These are phyloP conservation scores for Diaporthe sp. DNA, from an alignment of 2,329 filamentous ascomycete genomes.

Conservation along the genomic window DNA sequence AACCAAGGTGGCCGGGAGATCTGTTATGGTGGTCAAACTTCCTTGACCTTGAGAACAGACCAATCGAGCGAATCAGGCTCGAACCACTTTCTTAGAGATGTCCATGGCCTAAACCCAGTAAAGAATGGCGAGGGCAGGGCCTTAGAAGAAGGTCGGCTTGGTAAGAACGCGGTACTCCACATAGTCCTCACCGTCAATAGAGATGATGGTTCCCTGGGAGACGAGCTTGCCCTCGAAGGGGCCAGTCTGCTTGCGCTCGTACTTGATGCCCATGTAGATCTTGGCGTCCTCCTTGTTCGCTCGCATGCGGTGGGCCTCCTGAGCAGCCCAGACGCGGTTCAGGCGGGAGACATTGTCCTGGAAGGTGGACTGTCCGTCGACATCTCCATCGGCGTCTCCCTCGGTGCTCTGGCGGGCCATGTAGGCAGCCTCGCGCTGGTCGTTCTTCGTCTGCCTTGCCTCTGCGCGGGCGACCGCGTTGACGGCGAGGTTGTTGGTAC, in stretches of 20 bases:
- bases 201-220: conserved; percentile 72
- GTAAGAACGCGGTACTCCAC: conserved; percentile 76
- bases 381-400: conserved; percentile 17
- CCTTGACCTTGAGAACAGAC: neutral
- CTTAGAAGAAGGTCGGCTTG: conserved; percentile 72
- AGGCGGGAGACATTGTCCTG: conserved; percentile 66
- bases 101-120: no score
- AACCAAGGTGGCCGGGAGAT: neutral
- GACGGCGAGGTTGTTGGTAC: conserved; percentile 63
- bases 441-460: conserved; percentile 64
- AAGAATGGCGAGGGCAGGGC: neutral
- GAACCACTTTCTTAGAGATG: no score
- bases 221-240: conserved; percentile 75
- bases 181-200: conserved; percentile 76
- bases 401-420: conserved; percentile 13
- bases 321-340: conserved; percentile 68
- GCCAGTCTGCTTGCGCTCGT: conserved; percentile 72
- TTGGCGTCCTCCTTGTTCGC: conserved; percentile 65
- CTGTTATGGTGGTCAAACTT: neutral
- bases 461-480: conserved; percentile 67
- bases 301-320: conserved; percentile 63
- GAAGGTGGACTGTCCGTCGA: conserved; percentile 49
- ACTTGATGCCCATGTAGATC: conserved; percentile 71
- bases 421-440: conserved; percentile 58
- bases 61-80: neutral